Evolutionary conservation across 2,329 filamentous ascomycete species (phyloP).

Genomic region (Zasmidium cellare): DNA sequence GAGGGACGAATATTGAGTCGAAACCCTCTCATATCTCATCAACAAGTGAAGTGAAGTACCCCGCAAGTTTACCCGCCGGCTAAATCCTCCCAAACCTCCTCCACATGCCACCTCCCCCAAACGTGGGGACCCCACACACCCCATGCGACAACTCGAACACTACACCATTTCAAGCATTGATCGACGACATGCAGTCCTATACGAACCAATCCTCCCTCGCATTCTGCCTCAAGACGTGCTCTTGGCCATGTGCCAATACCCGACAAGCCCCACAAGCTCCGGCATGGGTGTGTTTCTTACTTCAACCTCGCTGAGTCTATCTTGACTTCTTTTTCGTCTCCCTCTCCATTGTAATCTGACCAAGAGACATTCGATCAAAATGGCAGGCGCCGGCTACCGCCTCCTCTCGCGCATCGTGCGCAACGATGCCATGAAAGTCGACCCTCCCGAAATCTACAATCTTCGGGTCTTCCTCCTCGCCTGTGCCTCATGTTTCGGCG

Average conservation of each 20-base stretch:
- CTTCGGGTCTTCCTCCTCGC: slow-evolving; percentile 60
- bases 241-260: background rate
- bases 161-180: background rate
- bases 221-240: background rate
- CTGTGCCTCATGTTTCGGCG: slow-evolving; percentile 67
- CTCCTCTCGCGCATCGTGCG: slow-evolving; percentile 58
- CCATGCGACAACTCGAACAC: background rate
- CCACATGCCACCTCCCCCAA: background rate
- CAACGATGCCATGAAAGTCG: slow-evolving; percentile 69
- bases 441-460: slow-evolving; percentile 67
- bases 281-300: background rate
- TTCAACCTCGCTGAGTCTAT: background rate
- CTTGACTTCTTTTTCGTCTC: background rate
- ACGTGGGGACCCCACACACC: background rate
- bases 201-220: background rate
- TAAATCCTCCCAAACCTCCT: background rate
- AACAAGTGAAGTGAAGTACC: background rate
- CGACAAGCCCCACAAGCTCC: background rate
- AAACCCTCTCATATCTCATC: no score
- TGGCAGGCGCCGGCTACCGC: background rate
- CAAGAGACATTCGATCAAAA: background rate
- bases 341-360: background rate
- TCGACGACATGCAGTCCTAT: background rate
- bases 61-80: background rate
- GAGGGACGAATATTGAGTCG: background rate